Evolutionary conservation across 345 rosid species (phyloP).

Genomic region (Kernera saxatilis): DNA sequence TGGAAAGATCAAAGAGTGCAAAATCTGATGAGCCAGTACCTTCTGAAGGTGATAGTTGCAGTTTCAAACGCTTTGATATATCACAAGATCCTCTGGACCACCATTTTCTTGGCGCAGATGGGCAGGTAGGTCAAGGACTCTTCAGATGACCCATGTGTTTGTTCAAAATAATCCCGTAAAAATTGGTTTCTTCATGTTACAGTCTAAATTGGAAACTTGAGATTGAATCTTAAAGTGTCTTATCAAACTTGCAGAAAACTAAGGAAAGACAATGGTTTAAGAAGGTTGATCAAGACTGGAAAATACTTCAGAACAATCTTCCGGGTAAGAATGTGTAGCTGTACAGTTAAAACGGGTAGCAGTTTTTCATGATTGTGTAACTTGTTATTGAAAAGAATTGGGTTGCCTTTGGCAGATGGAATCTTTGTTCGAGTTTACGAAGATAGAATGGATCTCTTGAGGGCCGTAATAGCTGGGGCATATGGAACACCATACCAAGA

Average conservation of each 20-base stretch:
- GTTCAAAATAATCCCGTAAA: not conserved
- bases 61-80: slow-evolving; percentile 72
- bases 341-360: not conserved
- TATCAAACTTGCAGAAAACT: slow-evolving; percentile 47
- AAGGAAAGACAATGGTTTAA: slow-evolving; percentile 82
- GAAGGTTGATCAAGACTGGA: slow-evolving; percentile 99
- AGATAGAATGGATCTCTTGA: slow-evolving; percentile 90
- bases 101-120: slow-evolving; percentile 59
- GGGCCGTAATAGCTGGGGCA: slow-evolving; percentile 92
- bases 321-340: slow-evolving; percentile 56
- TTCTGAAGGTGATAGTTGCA: slow-evolving; percentile 35
- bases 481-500: slow-evolving; percentile 99
- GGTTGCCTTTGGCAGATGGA: slow-evolving; percentile 52
- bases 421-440: slow-evolving; percentile 85
- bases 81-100: slow-evolving; percentile 80
- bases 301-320: slow-evolving; percentile 89
- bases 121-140: slow-evolving; percentile 47
- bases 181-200: not conserved
- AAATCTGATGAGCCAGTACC: slow-evolving; percentile 31
- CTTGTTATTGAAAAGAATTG: not conserved
- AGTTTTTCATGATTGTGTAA: not conserved
- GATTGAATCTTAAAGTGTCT: not conserved
- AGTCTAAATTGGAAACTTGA: not conserved
- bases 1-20: slow-evolving; percentile 38
- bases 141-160: not conserved